Percentiles rank a stretch among this genome's conserved stretches.
phyloP scores from a whole-genome alignment of 257 asterid species.

The Hygrophila difformis region DNA sequence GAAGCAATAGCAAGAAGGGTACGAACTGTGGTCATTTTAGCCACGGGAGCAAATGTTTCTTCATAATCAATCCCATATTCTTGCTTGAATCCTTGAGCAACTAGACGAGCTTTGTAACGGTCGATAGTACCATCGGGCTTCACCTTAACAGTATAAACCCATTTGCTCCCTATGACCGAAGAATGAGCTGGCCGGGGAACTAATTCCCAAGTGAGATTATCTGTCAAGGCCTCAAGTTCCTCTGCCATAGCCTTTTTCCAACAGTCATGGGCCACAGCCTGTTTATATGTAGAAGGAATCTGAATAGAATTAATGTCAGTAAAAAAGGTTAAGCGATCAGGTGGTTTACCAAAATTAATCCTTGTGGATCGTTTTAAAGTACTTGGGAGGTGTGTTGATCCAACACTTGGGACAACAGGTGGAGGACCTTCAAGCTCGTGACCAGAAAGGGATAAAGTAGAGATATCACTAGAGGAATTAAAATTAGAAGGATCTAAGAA shows the following conservation, averaged over 20 bases:
- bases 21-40: slow-evolving; percentile 5
- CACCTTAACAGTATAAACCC: neutral
- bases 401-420: neutral
- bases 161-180: neutral
- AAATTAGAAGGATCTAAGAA: neutral
- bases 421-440: neutral
- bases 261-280: slow-evolving; percentile 8
- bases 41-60: slow-evolving; percentile 1
- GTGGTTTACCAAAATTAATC: neutral
- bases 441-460: neutral
- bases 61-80: slow-evolving; percentile 10
- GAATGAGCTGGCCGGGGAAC: neutral
- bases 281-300: slow-evolving; percentile 1
- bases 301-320: neutral
- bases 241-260: neutral
- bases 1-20: slow-evolving; percentile 10
- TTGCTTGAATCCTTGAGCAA: slow-evolving; percentile 12
- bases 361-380: neutral
- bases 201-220: slow-evolving; percentile 6
- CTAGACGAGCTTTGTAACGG: neutral
- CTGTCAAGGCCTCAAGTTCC: neutral
- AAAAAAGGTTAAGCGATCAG: neutral
- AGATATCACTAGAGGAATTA: neutral
- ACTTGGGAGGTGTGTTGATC: neutral
- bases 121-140: slow-evolving; percentile 5